Base-by-base conservation (phyloP, 495 filamentous ascomycete genomes). In the Penicillium samsonianum region DNA sequence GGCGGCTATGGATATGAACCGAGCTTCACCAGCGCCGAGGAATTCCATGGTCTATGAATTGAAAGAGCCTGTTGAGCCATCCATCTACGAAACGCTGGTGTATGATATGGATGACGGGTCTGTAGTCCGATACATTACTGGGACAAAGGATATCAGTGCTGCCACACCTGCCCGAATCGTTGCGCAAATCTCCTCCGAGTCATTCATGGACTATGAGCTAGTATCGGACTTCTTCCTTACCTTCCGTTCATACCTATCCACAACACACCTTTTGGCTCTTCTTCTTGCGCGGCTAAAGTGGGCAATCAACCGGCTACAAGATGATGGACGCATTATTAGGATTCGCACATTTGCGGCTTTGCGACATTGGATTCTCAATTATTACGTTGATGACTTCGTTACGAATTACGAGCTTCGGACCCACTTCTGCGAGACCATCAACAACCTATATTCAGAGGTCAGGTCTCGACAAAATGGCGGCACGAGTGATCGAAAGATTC, bases 171-270 rank as follows among this genome's bases (percentile, higher is more conserved):
- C 91, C 9, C 86, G 95, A 12, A 84, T 99, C 33, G 90, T 99
- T 44, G 93, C 92, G n/a, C 91, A 99, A 71, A 96, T 99, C 57
- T 98, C 94, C 4, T 98, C 95, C 17, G 90, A 92, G 19, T 89
- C 84, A 47, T 97, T 98, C 69, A 83, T 99, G 59, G 94, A 99
- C 70, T 99, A 99, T 71, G 93, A 98, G 67, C 82, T 99, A 6
- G 82, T 99, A 1, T 97, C 95, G 0, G 94, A 98, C 71, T 99
- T 99, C 77, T 99, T 99, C 65, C 84, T 98, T 37, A 98, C 95
- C 1, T 98, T 89, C 62, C 90, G 94, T 23, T 82, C 85, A 7
- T 99, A 96, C 65, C 74, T 98, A 55, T 83, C 90, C 1, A 77
- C 89, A 0, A 76, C 78, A 14, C 88, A 92, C 59, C 81, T 99